These are phyloP conservation scores for Colletotrichum melonis DNA, from an alignment of 2,329 filamentous ascomycete genomes.

Conservation along the genomic window DNA sequence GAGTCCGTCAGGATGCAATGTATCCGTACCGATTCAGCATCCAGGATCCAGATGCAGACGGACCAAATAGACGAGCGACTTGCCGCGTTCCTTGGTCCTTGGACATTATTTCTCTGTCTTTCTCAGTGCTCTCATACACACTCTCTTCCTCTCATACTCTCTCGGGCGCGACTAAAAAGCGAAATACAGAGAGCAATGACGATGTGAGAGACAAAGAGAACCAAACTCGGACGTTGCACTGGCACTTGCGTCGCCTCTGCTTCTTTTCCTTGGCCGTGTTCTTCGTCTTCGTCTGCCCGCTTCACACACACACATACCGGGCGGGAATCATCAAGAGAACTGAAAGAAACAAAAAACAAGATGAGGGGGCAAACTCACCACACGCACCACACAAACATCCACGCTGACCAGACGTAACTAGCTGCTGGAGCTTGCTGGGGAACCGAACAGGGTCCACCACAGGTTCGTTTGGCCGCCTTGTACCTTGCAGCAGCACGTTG, in stretches of 20 bases:
- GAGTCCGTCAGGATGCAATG: not conserved
- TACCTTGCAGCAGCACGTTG: slow-evolving; percentile 24
- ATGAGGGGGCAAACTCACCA: not conserved
- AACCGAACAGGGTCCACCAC: slow-evolving; percentile 10
- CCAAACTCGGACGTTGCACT: not conserved
- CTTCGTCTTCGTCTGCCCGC: not conserved
- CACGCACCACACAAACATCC: not conserved
- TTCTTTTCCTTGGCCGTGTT: not conserved
- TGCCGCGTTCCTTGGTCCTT: not conserved
- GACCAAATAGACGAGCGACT: not conserved
- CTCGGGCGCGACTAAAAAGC: not conserved
- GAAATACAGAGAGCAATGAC: too few species aligned
- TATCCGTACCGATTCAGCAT: too few species aligned
- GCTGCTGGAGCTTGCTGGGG: not conserved
- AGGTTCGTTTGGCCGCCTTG: slow-evolving; percentile 24
- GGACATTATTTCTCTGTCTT: not conserved
- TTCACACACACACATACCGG: not conserved
- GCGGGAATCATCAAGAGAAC: not conserved
- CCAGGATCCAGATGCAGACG: too few species aligned
- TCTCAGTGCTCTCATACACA: too few species aligned
- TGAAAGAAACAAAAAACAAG: not conserved
- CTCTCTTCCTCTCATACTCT: not conserved
- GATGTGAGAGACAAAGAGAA: not conserved
- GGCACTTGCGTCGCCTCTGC: not conserved
- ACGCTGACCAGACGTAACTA: not conserved